These are phyloP conservation scores for Globisporangium spiculum DNA, from an alignment of 352 stramenopile genomes.

Conservation along the genomic window DNA sequence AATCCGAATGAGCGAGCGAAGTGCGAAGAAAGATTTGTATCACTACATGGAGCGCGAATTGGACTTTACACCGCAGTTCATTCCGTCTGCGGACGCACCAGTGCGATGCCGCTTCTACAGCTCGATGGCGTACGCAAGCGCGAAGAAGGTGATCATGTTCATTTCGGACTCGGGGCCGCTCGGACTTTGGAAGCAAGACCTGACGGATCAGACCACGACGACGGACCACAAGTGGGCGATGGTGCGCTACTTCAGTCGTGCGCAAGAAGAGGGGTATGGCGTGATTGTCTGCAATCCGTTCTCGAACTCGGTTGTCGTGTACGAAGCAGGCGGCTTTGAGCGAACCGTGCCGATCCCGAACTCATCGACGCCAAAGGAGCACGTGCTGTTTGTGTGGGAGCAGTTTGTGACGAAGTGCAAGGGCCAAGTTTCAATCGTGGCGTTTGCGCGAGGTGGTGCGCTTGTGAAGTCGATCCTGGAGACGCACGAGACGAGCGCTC, in stretches of 20 bases:
- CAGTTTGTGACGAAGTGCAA: slow-evolving; percentile 79
- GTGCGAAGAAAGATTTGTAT: slow-evolving; percentile 81
- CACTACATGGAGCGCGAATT: slow-evolving; percentile 84
- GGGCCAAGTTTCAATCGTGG: slow-evolving; percentile 83
- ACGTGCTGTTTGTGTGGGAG: slow-evolving; percentile 88
- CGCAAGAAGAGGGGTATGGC: slow-evolving; percentile 83
- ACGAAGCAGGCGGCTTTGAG: slow-evolving; percentile 85
- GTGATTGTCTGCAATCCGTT: slow-evolving; percentile 88
- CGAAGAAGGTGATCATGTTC: slow-evolving; percentile 87
- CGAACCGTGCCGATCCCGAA: slow-evolving; percentile 83
- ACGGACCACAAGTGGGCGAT: slow-evolving; percentile 88
- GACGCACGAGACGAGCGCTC: slow-evolving; percentile 65
- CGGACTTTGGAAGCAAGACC: slow-evolving; percentile 82
- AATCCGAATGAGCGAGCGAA: slow-evolving; percentile 44
- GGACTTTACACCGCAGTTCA: slow-evolving; percentile 82
- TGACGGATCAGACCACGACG: slow-evolving; percentile 45
- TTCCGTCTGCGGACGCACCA: slow-evolving; percentile 82
- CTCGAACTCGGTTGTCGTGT: slow-evolving; percentile 84
- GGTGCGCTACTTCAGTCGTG: slow-evolving; percentile 78
- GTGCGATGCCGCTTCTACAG: slow-evolving; percentile 86
- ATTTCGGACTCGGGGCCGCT: slow-evolving; percentile 83
- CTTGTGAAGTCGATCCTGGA: slow-evolving; percentile 85
- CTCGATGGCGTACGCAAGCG: slow-evolving; percentile 84
- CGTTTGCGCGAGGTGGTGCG: slow-evolving; percentile 74
- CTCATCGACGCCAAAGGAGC: slow-evolving; percentile 80